These are phyloP conservation scores for Spirogloea muscicola DNA, from an alignment of 139 green algal genomes.

Conservation along the genomic window DNA sequence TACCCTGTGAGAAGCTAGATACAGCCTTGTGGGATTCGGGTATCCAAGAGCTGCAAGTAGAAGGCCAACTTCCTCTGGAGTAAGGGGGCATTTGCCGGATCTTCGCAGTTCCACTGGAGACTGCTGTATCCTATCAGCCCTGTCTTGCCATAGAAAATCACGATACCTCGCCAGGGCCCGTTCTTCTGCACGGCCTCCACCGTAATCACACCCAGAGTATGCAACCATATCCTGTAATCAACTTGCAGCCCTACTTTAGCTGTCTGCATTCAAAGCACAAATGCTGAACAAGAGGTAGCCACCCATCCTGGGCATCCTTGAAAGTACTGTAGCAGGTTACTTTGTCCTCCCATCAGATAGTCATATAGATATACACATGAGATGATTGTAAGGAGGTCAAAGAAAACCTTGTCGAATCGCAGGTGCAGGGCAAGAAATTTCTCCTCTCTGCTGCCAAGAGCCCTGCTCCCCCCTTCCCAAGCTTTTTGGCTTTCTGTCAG, in stretches of 20 bases:
- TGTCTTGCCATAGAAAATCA: slow-evolving; percentile 14
- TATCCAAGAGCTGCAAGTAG: slow-evolving; percentile 36
- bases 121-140: slow-evolving; percentile 15
- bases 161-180: slow-evolving; percentile 18
- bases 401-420: slow-evolving; percentile 44
- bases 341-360: too few relatives aligned
- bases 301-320: too few relatives aligned
- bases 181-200: slow-evolving; percentile 10
- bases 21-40: too few relatives aligned
- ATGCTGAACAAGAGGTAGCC: too few relatives aligned
- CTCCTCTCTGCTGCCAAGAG: too few relatives aligned
- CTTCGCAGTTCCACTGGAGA: slow-evolving; percentile 9
- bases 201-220: slow-evolving; percentile 38
- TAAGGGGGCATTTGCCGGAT: slow-evolving; percentile 42
- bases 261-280: too few relatives aligned
- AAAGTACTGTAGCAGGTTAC: too few relatives aligned
- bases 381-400: too few relatives aligned
- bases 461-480: too few relatives aligned
- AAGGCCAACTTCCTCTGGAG: slow-evolving; percentile 38
- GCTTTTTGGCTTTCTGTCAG: background rate
- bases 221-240: slow-evolving; percentile 47
- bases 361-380: too few relatives aligned
- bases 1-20: too few relatives aligned
- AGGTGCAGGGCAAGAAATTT: slow-evolving; percentile 39
- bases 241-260: too few relatives aligned